Percentiles rank a stretch among this genome's conserved stretches.
phyloP scores from a whole-genome alignment of 2,329 filamentous ascomycete genomes.

The Talaromyces sp. region DNA sequence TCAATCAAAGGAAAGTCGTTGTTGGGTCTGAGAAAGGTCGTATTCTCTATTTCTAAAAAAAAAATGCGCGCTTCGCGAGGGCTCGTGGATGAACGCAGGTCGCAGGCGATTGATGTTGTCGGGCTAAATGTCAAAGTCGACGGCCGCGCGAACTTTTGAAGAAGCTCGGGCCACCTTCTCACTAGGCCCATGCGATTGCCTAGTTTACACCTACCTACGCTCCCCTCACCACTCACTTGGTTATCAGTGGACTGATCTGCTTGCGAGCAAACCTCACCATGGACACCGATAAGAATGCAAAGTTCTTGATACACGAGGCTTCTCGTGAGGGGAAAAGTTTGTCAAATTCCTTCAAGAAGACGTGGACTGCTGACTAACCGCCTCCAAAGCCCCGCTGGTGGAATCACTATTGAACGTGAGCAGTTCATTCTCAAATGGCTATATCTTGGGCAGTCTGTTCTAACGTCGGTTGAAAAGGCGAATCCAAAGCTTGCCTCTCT shows the following conservation, averaged over 20 bases:
- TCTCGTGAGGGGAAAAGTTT: conserved; percentile 77
- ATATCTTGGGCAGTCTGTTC: conserved; percentile 1
- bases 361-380: not conserved
- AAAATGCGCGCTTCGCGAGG: not conserved
- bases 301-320: conserved; percentile 81
- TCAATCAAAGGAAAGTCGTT: not conserved
- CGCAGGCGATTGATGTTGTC: not conserved
- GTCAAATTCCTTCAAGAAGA: conserved; percentile 14
- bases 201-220: not conserved
- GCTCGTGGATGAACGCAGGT: not conserved
- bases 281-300: conserved; percentile 46
- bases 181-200: not conserved
- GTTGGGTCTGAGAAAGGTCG: not conserved
- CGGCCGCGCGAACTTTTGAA: conserved; percentile 8
- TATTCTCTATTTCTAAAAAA: not conserved
- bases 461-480: conserved; percentile 44
- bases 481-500: conserved; percentile 71
- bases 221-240: not conserved
- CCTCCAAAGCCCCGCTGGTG: conserved; percentile 55
- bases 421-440: conserved; percentile 6
- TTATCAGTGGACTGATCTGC: not conserved
- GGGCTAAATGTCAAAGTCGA: not conserved
- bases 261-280: conserved; percentile 19
- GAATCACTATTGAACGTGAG: conserved; percentile 68
- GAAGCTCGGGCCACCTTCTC: conserved; percentile 12